These are phyloP conservation scores for Chimonanthus salicifolius DNA, from an alignment of 164 flowering plant genomes.

Conservation along the genomic window DNA sequence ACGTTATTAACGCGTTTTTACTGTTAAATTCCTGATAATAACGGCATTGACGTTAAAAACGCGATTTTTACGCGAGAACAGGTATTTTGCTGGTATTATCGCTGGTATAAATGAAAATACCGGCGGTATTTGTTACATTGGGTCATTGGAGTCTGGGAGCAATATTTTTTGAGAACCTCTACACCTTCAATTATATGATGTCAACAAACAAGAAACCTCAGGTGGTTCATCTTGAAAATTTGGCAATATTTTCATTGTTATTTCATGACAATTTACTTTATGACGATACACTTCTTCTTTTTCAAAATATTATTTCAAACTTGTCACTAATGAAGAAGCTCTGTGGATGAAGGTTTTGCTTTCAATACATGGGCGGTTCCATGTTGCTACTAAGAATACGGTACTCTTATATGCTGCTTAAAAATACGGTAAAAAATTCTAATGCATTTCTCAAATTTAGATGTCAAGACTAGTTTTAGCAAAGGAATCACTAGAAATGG, in stretches of 20 bases:
- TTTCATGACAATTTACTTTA: background rate
- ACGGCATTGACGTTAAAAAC: too few relatives aligned
- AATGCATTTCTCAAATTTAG: conserved; percentile 31
- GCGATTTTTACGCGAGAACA: too few relatives aligned
- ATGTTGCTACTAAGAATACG: conserved; percentile 80
- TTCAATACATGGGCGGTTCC: conserved; percentile 81
- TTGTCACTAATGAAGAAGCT: conserved; percentile 11
- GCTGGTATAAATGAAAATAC: too few relatives aligned
- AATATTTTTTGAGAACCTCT: conserved; percentile 17
- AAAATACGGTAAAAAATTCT: conserved; percentile 13
- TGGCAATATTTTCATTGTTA: background rate
- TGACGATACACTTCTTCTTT: background rate
- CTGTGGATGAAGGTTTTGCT: conserved; percentile 58
- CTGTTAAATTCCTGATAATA: too few relatives aligned
- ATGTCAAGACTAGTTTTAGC: too few relatives aligned
- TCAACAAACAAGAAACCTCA: conserved; percentile 35
- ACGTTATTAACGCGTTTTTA: too few relatives aligned
- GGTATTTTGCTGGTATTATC: too few relatives aligned
- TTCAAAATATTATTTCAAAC: background rate
- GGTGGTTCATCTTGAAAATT: conserved; percentile 7
- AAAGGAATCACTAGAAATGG: too few relatives aligned
- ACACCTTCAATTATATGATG: conserved; percentile 26
- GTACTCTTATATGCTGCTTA: conserved; percentile 20
- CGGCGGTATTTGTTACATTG: too few relatives aligned
- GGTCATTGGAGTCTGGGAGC: conserved; percentile 33